Evolutionary conservation across 352 stramenopile genomes (phyloP), one percentile per base, ranked within the genome.

Genomic region (Pseudoperonospora humuli): DNA sequence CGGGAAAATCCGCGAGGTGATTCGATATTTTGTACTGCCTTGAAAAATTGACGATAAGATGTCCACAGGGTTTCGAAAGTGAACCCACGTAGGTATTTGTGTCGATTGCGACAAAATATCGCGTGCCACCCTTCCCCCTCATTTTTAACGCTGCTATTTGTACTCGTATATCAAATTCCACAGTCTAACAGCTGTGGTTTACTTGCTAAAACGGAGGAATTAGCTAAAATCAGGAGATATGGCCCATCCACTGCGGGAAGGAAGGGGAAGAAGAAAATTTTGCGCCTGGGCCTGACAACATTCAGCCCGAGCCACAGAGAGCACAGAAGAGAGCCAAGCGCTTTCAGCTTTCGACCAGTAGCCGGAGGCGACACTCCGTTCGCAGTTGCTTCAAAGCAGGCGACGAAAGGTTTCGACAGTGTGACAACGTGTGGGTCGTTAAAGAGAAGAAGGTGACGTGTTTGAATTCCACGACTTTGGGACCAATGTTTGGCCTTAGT

Each of bases 401-500:
- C 26, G 26, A 32, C 11, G 1, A 32, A 7, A 32, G 3, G 26
- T 32, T 11, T 6, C 4, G 10, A 26, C 4, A 4, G 23, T n/a
- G n/a, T n/a, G n/a, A n/a, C n/a, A n/a, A n/a, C n/a, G n/a, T n/a
- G n/a, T n/a, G n/a, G n/a, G n/a, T n/a, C n/a, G n/a, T n/a, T n/a
- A n/a, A n/a, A n/a, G n/a, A n/a, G n/a, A n/a, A n/a, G n/a, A n/a
- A n/a, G n/a, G n/a, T n/a, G n/a, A n/a, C n/a, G n/a, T n/a, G n/a
- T n/a, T n/a, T n/a, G n/a, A 32, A 32, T 32, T 32, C 11, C 0
- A 15, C 11, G 9, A 32, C 26, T 32, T 45, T 35, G 33, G 7
- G 25, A 15, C 54, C 61, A 50, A 76, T 75, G 65, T 77, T 68
- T 33, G 42, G 54, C 19, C 29, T 64, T 3, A 68, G 57, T 35